These are phyloP conservation scores for Bretziella fagacearum DNA, from an alignment of 2,329 filamentous ascomycete genomes.

Conservation along the genomic window DNA sequence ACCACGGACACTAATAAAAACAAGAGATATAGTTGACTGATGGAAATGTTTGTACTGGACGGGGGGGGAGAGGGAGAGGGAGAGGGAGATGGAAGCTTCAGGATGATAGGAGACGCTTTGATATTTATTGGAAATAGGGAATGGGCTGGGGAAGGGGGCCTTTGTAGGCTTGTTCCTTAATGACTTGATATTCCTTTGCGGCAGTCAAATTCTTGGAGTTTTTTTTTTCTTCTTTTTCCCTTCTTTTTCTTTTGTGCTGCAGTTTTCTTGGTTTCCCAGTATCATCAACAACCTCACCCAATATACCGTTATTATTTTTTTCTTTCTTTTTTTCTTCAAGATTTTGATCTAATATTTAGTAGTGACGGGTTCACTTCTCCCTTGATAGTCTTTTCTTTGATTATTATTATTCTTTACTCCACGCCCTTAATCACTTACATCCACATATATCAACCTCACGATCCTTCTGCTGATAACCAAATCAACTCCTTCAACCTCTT, in stretches of 20 bases:
- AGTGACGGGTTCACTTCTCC: conserved; percentile 2
- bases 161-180: too few species aligned
- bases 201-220: not conserved
- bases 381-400: not conserved
- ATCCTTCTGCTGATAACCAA: too few species aligned
- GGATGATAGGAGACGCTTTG: too few species aligned
- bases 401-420: not conserved
- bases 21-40: too few species aligned
- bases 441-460: not conserved
- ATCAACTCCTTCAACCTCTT: not conserved
- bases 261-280: not conserved
- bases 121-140: too few species aligned
- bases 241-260: conserved; percentile 11
- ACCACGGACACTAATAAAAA: too few species aligned
- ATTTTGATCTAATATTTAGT: not conserved
- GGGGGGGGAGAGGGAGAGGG: too few species aligned
- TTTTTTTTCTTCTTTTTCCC: conserved; percentile 5
- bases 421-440: not conserved
- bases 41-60: too few species aligned
- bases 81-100: too few species aligned
- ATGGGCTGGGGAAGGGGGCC: too few species aligned
- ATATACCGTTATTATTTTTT: too few species aligned
- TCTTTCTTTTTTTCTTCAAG: conserved; percentile 12
- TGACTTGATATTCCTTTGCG: not conserved
- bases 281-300: too few species aligned